These are phyloP conservation scores for Wickerhamiella siamensis DNA, from an alignment of 805 yeast species.

Conservation along the genomic window DNA sequence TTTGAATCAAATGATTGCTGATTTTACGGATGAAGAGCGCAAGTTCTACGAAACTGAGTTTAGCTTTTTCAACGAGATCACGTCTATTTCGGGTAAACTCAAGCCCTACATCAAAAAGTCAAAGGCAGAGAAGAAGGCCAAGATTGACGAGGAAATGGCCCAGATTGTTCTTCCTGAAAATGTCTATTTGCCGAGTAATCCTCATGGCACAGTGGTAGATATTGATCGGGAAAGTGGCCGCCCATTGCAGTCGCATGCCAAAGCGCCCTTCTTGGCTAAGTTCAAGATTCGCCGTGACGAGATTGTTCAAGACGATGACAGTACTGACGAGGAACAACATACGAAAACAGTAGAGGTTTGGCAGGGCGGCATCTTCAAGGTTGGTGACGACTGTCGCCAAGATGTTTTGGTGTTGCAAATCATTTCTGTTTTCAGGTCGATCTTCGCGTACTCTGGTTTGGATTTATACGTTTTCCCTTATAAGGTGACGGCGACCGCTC, in stretches of 20 bases:
- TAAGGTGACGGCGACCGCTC: constrained; percentile 95
- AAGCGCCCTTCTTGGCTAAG: constrained; percentile 96
- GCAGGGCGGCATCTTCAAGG: constrained; percentile 96
- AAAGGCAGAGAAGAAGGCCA: constrained; percentile 89
- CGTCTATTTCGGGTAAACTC: constrained; percentile 84
- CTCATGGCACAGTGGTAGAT: constrained; percentile 87
- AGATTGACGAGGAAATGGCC: constrained; percentile 93
- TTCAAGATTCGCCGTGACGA: constrained; percentile 57
- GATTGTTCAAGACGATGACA: constrained; percentile 15
- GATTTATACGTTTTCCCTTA: constrained; percentile 88
- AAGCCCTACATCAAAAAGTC: constrained; percentile 89
- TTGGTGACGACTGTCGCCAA: constrained; percentile 98
- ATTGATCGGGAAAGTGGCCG: constrained; percentile 84
- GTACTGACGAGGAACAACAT: constrained; percentile 7
- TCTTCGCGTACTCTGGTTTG: constrained; percentile 77
- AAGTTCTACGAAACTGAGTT: constrained; percentile 71
- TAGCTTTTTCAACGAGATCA: constrained; percentile 77
- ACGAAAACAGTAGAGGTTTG: constrained; percentile 42
- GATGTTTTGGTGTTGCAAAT: constrained; percentile 89
- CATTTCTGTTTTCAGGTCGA: constrained; percentile 78
- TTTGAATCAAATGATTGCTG: constrained; percentile 44
- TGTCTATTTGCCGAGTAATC: constrained; percentile 90
- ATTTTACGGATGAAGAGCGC: constrained; percentile 47
- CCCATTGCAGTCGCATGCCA: constrained; percentile 95
- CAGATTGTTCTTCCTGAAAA: constrained; percentile 58